These are phyloP conservation scores for Aurinia saxatilis DNA, from an alignment of 345 rosid genomes.

Conservation along the genomic window DNA sequence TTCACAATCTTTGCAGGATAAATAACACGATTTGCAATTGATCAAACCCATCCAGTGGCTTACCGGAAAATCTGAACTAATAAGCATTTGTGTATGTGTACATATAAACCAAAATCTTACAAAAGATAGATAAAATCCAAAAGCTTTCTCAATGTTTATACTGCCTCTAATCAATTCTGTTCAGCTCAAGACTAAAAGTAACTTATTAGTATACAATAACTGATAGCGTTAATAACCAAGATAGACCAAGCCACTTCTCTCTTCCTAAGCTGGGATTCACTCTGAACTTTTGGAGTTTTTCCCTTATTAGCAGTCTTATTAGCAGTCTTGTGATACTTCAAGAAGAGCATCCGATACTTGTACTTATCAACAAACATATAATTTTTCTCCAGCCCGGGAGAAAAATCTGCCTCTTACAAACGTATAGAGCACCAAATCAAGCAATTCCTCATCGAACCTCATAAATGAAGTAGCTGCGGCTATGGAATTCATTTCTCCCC, in stretches of 20 bases:
- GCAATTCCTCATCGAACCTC: constrained; percentile 88
- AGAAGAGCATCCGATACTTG: constrained; percentile 71
- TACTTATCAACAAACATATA: constrained; percentile 84
- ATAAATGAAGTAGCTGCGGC: constrained; percentile 56
- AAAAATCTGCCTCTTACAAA: constrained; percentile 92
- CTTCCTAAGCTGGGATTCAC: constrained; percentile 67
- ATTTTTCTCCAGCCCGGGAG: constrained; percentile 68
- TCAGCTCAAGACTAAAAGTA: background rate
- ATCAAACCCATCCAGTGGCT: background rate
- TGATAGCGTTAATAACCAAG: constrained; percentile 26
- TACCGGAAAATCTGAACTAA: too few species aligned
- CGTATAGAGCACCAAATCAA: constrained; percentile 80
- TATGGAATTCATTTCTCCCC: constrained; percentile 94
- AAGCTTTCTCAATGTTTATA: constrained; percentile 5
- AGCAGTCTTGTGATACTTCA: constrained; percentile 93
- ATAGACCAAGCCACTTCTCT: constrained; percentile 84
- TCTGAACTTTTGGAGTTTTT: constrained; percentile 78
- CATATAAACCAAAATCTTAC: constrained; percentile 14
- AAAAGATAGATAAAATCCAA: constrained; percentile 5
- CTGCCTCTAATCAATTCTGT: constrained; percentile 4
- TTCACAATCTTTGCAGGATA: constrained; percentile 27
- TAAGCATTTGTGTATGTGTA: background rate
- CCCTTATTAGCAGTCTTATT: constrained; percentile 80
- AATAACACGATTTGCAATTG: constrained; percentile 4
- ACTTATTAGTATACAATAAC: background rate